Evolutionary conservation across 2,329 filamentous ascomycete species (phyloP).

Genomic region (Hortaea sp.): DNA sequence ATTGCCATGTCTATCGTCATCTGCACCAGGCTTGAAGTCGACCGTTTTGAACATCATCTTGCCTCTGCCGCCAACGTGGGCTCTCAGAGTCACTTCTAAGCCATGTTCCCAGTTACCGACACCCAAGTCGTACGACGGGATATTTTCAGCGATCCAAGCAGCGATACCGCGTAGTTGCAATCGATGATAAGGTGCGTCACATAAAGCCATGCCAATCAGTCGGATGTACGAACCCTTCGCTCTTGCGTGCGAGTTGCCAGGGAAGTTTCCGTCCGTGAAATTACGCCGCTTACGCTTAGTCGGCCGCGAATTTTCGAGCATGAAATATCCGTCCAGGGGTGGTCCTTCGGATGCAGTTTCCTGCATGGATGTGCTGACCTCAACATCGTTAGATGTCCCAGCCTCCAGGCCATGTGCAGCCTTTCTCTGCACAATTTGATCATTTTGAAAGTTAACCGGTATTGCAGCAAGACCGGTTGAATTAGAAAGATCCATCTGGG

Average conservation of each 20-base stretch:
- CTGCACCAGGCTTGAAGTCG: not conserved
- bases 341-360: too few species aligned
- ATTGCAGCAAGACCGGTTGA: too few species aligned
- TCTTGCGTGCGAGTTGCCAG: slow-evolving; percentile 6
- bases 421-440: too few species aligned
- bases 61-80: not conserved
- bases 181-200: slow-evolving; percentile 11
- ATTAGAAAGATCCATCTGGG: too few species aligned
- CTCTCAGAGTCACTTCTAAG: slow-evolving; percentile 3
- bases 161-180: slow-evolving; percentile 11
- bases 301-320: too few species aligned
- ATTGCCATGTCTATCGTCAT: slow-evolving; percentile 3
- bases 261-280: not conserved
- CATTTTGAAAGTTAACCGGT: too few species aligned
- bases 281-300: not conserved
- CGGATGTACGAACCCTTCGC: slow-evolving; percentile 10
- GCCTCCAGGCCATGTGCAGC: too few species aligned
- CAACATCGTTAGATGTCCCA: too few species aligned
- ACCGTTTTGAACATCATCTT: not conserved
- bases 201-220: slow-evolving; percentile 23
- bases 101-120: slow-evolving; percentile 1
- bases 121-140: slow-evolving; percentile 5
- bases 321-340: too few species aligned
- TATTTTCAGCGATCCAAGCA: slow-evolving; percentile 20
- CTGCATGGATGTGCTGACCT: too few species aligned